Percentiles rank a stretch among this genome's conserved stretches.
These are phyloP conservation scores for Psilocybe mexicana DNA, from an alignment of 1,284 basidiomycete genomes.

Conservation along the genomic window DNA sequence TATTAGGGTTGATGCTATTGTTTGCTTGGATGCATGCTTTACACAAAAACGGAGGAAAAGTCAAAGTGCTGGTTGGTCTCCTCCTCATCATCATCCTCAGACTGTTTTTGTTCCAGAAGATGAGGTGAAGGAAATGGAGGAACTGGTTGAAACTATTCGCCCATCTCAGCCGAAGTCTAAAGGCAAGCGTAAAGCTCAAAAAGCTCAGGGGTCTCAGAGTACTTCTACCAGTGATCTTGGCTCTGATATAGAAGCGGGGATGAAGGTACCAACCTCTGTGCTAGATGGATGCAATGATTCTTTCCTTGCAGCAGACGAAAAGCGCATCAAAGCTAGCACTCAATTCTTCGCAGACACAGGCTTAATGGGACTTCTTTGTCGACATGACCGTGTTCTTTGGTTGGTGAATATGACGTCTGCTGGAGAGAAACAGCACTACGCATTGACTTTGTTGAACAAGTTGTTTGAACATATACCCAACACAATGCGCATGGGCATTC, in stretches of 20 bases:
- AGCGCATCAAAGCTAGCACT: constrained; percentile 28
- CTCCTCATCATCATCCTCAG: constrained; percentile 10
- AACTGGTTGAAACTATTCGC: neutral
- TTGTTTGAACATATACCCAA: too few species aligned
- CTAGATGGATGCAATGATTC: constrained; percentile 30
- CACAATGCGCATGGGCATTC: too few species aligned
- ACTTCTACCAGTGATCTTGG: too few species aligned
- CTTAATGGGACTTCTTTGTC: constrained; percentile 31
- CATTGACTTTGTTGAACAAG: constrained; percentile 17
- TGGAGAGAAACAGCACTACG: constrained; percentile 31
- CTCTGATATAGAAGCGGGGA: too few species aligned
- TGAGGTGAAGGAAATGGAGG: constrained; percentile 7
- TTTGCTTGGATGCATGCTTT: constrained; percentile 18
- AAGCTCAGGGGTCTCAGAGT: too few species aligned
- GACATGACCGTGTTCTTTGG: constrained; percentile 32
- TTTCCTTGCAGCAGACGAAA: constrained; percentile 35
- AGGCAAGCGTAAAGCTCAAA: too few species aligned
- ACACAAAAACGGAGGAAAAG: constrained; percentile 15
- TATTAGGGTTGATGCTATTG: constrained; percentile 14
- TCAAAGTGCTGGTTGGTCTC: neutral
- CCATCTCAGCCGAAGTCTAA: too few species aligned
- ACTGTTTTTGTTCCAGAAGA: constrained; percentile 7
- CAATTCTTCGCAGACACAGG: constrained; percentile 20
- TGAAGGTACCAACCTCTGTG: constrained; percentile 23
- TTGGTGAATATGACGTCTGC: constrained; percentile 30